Conservation (phyloP, 306 rosid species). For the Canavalia gladiata region DNA sequence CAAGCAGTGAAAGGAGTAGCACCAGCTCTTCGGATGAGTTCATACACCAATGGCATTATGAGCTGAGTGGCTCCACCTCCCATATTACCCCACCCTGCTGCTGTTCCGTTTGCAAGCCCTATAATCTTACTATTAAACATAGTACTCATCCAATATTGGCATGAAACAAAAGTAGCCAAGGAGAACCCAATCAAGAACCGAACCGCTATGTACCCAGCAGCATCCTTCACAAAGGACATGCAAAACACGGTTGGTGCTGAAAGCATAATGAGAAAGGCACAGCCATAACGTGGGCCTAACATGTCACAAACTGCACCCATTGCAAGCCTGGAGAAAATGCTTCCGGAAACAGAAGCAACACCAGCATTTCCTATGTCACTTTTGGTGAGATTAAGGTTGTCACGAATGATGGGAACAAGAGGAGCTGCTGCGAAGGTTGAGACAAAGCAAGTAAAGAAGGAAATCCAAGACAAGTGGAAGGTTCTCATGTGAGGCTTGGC, state of each 20-base stretch:
- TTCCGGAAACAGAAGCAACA: conserved; percentile 85
- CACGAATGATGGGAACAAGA: conserved; percentile 75
- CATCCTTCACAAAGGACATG: conserved; percentile 72
- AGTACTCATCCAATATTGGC: conserved; percentile 97
- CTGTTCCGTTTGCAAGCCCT: conserved; percentile 87
- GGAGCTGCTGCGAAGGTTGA: conserved; percentile 93
- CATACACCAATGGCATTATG: conserved; percentile 82
- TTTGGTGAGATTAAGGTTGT: conserved; percentile 83
- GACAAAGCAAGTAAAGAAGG: conserved; percentile 89
- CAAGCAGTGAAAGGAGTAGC: conserved; percentile 82
- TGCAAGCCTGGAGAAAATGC: conserved; percentile 80
- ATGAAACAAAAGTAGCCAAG: conserved; percentile 85
- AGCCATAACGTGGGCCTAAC: conserved; percentile 80
- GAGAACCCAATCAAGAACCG: conserved; percentile 91
- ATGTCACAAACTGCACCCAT: conserved; percentile 92
- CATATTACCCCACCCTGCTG: conserved; percentile 98
- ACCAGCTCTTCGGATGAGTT: conserved; percentile 59
- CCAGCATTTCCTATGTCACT: conserved; percentile 88
- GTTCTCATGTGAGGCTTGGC: conserved; percentile 97
- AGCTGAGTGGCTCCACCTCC: conserved; percentile 96
- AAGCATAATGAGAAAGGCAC: conserved; percentile 78
- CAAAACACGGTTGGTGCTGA: conserved; percentile 77
- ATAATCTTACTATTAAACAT: conserved; percentile 84
- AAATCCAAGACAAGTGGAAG: conserved; percentile 91
- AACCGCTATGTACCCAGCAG: conserved; percentile 70